Conservation (phyloP, 306 rosid species). For the Trifolium repens region DNA sequence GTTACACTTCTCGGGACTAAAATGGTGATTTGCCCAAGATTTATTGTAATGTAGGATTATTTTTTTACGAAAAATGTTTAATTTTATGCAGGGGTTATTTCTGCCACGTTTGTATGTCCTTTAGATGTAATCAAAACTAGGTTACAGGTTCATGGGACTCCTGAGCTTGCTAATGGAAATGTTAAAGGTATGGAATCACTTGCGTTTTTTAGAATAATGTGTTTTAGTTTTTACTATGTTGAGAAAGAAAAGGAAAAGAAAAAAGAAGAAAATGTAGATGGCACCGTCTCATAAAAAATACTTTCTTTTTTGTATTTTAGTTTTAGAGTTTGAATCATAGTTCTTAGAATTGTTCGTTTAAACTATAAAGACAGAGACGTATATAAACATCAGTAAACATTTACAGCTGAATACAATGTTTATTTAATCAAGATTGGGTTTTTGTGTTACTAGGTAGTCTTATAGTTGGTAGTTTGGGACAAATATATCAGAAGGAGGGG, state of each 20-base stretch:
- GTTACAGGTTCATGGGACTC: constrained; percentile 72
- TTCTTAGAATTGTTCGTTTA: constrained; percentile 18
- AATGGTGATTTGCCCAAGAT: too few species aligned
- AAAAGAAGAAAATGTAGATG: constrained; percentile 17
- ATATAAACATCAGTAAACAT: neutral
- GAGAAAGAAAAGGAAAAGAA: neutral
- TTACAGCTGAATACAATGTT: neutral
- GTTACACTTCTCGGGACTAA: too few species aligned
- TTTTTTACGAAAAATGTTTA: neutral
- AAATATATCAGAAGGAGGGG: constrained; percentile 78
- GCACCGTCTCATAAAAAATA: neutral
- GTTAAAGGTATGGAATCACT: constrained; percentile 46
- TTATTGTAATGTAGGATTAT: neutral
- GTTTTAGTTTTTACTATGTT: neutral
- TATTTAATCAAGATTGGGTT: constrained; percentile 2
- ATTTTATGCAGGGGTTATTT: constrained; percentile 58
- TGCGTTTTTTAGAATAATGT: neutral
- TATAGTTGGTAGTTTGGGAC: constrained; percentile 76
- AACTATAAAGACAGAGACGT: neutral
- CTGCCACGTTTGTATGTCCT: constrained; percentile 80
- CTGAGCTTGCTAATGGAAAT: constrained; percentile 50
- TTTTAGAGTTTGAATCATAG: constrained; percentile 7
- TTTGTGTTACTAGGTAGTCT: constrained; percentile 61
- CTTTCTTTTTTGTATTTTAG: neutral
- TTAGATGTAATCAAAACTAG: constrained; percentile 81